phyloP scores from a whole-genome alignment of 345 rosid species.

The Sonneratia alba region DNA sequence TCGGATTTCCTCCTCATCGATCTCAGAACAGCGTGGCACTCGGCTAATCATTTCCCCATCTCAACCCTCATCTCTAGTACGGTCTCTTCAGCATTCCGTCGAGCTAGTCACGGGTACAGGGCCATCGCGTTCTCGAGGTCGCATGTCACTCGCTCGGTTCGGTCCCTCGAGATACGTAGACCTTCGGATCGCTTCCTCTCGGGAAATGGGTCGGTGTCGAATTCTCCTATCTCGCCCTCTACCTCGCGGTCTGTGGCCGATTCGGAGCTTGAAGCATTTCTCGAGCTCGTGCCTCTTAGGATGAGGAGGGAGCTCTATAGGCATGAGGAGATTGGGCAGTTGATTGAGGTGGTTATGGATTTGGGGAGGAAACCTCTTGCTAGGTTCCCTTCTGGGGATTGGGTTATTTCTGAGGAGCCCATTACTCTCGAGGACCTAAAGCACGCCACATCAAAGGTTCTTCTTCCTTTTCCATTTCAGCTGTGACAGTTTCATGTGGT shows the following conservation, averaged over 20 bases:
- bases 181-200: constrained; percentile 32
- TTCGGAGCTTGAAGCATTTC: constrained; percentile 63
- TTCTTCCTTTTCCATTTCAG: background rate
- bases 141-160: constrained; percentile 24
- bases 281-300: constrained; percentile 61
- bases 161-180: constrained; percentile 41
- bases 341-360: constrained; percentile 94
- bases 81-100: constrained; percentile 51
- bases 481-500: background rate
- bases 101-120: constrained; percentile 40
- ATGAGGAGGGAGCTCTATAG: constrained; percentile 46
- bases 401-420: constrained; percentile 61
- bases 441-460: constrained; percentile 73
- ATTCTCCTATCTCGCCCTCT: constrained; percentile 24
- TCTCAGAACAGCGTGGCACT: constrained; percentile 56
- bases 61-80: constrained; percentile 30
- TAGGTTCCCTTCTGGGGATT: constrained; percentile 93
- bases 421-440: constrained; percentile 61
- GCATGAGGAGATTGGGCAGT: constrained; percentile 49
- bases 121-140: constrained; percentile 34
- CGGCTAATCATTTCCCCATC: constrained; percentile 37
- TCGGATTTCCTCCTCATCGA: constrained; percentile 61
- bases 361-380: constrained; percentile 87
- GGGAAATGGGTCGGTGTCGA: constrained; percentile 33
- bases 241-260: constrained; percentile 24